These are phyloP conservation scores for Trichosanthes cucumerina DNA, from an alignment of 306 rosid species.

Conservation along the genomic window DNA sequence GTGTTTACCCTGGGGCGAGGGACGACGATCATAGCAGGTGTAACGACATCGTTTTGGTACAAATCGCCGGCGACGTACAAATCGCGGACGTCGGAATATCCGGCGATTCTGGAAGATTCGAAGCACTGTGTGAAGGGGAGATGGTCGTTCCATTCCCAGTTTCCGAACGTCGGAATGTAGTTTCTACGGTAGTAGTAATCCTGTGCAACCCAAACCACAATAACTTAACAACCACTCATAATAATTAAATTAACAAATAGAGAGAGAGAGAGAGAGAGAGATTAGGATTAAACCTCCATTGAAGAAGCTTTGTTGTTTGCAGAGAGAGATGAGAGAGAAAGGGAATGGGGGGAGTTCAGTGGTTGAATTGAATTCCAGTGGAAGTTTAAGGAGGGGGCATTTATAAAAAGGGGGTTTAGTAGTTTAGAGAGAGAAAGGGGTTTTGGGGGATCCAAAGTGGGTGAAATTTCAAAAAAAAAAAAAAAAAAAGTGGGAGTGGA, in stretches of 20 bases:
- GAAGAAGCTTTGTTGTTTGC: not conserved
- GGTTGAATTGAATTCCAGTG: too few species aligned
- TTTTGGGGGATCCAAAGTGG: too few species aligned
- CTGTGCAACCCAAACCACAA: slow-evolving; percentile 2
- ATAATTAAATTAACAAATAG: too few species aligned
- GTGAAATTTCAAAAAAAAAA: too few species aligned
- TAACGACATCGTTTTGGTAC: slow-evolving; percentile 57
- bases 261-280: too few species aligned
- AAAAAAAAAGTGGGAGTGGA: too few species aligned
- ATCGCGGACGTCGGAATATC: slow-evolving; percentile 49
- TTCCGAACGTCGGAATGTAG: slow-evolving; percentile 75
- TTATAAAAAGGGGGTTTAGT: too few species aligned
- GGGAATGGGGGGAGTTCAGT: too few species aligned
- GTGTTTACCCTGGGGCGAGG: slow-evolving; percentile 77
- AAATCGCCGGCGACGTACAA: slow-evolving; percentile 63
- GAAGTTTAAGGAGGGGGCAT: too few species aligned
- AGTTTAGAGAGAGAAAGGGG: too few species aligned
- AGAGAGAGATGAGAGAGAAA: too few species aligned
- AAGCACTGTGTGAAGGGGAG: slow-evolving; percentile 82
- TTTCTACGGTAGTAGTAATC: slow-evolving; percentile 46
- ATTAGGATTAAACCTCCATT: not conserved
- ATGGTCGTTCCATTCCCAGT: slow-evolving; percentile 90
- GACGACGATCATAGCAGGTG: slow-evolving; percentile 78
- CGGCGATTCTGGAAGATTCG: slow-evolving; percentile 60
- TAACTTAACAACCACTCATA: too few species aligned